These are phyloP conservation scores for Naganishia friedmannii DNA, from an alignment of 768 basidiomycete genomes.

Conservation along the genomic window DNA sequence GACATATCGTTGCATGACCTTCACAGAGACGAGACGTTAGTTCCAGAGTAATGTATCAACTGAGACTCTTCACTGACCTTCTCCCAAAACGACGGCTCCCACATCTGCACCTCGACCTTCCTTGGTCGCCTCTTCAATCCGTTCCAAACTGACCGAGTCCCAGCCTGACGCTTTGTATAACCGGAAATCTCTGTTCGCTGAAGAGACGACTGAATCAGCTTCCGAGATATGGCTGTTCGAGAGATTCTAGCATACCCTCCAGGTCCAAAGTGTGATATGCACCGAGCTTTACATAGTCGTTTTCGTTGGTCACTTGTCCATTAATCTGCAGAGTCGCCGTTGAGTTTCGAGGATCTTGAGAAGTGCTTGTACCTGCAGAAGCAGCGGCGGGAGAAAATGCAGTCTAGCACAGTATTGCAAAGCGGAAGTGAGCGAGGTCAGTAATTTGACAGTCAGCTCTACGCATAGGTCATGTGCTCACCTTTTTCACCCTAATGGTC, in stretches of 20 bases:
- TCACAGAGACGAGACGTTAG: neutral
- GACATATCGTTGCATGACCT: slow-evolving; percentile 86
- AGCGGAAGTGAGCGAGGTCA: neutral
- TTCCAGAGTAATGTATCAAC: neutral
- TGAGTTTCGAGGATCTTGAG: slow-evolving; percentile 45
- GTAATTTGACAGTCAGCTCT: neutral
- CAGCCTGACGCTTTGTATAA: slow-evolving; percentile 82
- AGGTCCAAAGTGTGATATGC: slow-evolving; percentile 93
- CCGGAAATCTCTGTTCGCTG: slow-evolving; percentile 77
- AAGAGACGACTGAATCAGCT: no score
- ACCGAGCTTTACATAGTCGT: slow-evolving; percentile 82
- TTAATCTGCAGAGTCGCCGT: slow-evolving; percentile 69
- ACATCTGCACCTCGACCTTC: slow-evolving; percentile 96
- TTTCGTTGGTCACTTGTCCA: slow-evolving; percentile 81
- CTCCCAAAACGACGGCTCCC: slow-evolving; percentile 91
- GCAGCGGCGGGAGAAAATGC: slow-evolving; percentile 27
- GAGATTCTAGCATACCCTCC: slow-evolving; percentile 56
- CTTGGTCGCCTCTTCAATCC: slow-evolving; percentile 81
- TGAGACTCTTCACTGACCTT: slow-evolving; percentile 57
- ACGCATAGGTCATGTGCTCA: slow-evolving; percentile 52
- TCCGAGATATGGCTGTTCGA: neutral
- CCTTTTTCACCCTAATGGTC: slow-evolving; percentile 72
- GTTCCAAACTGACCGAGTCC: slow-evolving; percentile 80
- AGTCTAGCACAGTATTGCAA: slow-evolving; percentile 3
- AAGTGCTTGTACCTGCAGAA: slow-evolving; percentile 36